Evolutionary conservation across 768 basidiomycete genomes (phyloP).

Genomic region (Boletus eberwhitei): DNA sequence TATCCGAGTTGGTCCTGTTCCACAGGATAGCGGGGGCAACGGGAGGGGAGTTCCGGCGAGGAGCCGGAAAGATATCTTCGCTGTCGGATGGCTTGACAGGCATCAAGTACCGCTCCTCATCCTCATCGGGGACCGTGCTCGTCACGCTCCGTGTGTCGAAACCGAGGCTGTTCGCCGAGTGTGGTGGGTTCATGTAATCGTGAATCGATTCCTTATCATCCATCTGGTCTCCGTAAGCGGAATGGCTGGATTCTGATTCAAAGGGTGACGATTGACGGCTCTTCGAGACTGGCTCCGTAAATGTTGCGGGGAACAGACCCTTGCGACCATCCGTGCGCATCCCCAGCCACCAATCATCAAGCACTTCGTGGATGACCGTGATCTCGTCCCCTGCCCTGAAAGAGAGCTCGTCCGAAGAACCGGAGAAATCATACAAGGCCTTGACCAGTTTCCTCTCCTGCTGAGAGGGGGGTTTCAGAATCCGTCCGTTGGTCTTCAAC

Average conservation of each 20-base stretch:
- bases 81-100: slow-evolving; percentile 28
- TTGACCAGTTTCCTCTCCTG: slow-evolving; percentile 55
- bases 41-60: slow-evolving; percentile 11
- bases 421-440: slow-evolving; percentile 73
- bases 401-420: slow-evolving; percentile 73
- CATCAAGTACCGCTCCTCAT: slow-evolving; percentile 39
- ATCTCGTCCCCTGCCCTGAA: slow-evolving; percentile 77
- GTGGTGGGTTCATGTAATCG: slow-evolving; percentile 21
- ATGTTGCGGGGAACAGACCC: slow-evolving; percentile 80
- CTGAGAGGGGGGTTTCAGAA: slow-evolving; percentile 49
- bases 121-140: slow-evolving; percentile 42
- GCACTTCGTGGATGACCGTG: slow-evolving; percentile 70
- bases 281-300: slow-evolving; percentile 49
- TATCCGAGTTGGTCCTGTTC: slow-evolving; percentile 26
- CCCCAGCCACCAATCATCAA: slow-evolving; percentile 92
- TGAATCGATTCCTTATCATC: slow-evolving; percentile 24
- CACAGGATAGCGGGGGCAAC: slow-evolving; percentile 17
- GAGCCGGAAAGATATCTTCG: slow-evolving; percentile 20
- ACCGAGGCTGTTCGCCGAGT: slow-evolving; percentile 18
- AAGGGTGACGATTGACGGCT: slow-evolving; percentile 29
- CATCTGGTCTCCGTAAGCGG: slow-evolving; percentile 13
- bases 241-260: slow-evolving; percentile 27
- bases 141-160: slow-evolving; percentile 41
- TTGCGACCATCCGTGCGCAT: slow-evolving; percentile 57
- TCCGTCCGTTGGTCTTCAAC: slow-evolving; percentile 33